Evolutionary conservation across 768 basidiomycete genomes (phyloP).

Genomic region (Cyclocybe aegerita): DNA sequence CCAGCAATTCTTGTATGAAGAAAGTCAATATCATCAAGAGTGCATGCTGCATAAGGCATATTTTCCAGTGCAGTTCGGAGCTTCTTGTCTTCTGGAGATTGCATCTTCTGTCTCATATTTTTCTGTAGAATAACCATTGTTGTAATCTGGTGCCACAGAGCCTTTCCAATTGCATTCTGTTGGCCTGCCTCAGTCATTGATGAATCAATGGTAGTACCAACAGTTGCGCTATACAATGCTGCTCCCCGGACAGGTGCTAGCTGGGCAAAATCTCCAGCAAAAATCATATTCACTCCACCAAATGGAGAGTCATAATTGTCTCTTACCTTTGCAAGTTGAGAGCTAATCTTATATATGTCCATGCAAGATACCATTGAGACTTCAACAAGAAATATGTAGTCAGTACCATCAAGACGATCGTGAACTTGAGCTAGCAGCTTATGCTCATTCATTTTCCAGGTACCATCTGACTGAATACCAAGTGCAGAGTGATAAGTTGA

Average conservation of each 20-base stretch:
- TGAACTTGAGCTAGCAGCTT: too few species aligned
- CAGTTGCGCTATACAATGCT: slow-evolving; percentile 11
- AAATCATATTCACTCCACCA: slow-evolving; percentile 41
- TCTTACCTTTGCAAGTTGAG: slow-evolving; percentile 17
- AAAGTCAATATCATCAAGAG: slow-evolving; percentile 20
- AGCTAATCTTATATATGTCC: slow-evolving; percentile 29
- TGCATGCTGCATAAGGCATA: slow-evolving; percentile 33
- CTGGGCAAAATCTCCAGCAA: slow-evolving; percentile 49
- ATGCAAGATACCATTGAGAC: slow-evolving; percentile 39
- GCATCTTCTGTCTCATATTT: slow-evolving; percentile 31
- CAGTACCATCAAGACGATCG: slow-evolving; percentile 17
- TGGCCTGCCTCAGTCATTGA: slow-evolving; percentile 9
- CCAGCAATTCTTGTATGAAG: too few species aligned
- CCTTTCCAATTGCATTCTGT: slow-evolving; percentile 21
- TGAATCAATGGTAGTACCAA: neutral
- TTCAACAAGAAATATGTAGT: slow-evolving; percentile 43
- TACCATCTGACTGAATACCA: neutral
- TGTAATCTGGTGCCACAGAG: slow-evolving; percentile 33
- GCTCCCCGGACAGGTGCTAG: slow-evolving; percentile 29
- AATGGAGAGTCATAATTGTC: slow-evolving; percentile 20
- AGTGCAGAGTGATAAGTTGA: slow-evolving; percentile 24
- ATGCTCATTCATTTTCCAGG: too few species aligned
- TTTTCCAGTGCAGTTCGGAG: slow-evolving; percentile 28
- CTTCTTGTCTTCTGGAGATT: slow-evolving; percentile 20
- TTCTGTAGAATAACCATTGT: slow-evolving; percentile 31